Conservation (phyloP, 2,329 filamentous ascomycete genomes). For the Coniochaeta sp. region DNA sequence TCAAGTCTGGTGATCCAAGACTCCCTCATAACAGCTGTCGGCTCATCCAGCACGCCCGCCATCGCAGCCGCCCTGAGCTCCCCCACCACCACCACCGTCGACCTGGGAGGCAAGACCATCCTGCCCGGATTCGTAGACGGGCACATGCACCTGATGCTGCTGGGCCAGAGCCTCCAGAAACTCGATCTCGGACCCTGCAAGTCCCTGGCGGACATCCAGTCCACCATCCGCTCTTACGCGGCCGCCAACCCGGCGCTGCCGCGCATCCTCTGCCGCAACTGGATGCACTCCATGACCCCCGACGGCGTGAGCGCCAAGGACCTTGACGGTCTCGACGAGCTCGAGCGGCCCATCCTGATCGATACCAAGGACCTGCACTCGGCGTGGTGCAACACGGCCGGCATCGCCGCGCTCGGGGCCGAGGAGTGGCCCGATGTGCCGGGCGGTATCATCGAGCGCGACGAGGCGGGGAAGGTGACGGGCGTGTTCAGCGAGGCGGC, state of each 20-base stretch:
- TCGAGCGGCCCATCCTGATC: constrained; percentile 40
- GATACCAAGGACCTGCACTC: constrained; percentile 51
- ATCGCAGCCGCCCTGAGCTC: constrained; percentile 11
- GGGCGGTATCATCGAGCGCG: constrained; percentile 44
- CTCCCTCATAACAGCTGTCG: constrained; percentile 27
- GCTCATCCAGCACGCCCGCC: constrained; percentile 20
- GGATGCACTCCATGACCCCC: constrained; percentile 49
- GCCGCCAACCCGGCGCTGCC: constrained; percentile 32
- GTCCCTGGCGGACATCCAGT: constrained; percentile 39
- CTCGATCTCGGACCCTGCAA: constrained; percentile 37
- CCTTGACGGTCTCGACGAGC: constrained; percentile 42
- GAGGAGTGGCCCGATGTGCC: constrained; percentile 36
- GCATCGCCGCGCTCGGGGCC: constrained; percentile 40
- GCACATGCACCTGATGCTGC: constrained; percentile 48
- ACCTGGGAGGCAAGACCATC: constrained; percentile 32
- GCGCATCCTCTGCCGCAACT: constrained; percentile 43
- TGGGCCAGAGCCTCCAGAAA: constrained; percentile 46
- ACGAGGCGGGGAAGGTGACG: constrained; percentile 34
- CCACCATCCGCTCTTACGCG: constrained; percentile 35
- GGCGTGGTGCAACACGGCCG: constrained; percentile 46
- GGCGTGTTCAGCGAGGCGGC: constrained; percentile 47
- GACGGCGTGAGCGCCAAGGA: constrained; percentile 28
- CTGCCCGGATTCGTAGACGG: constrained; percentile 50
- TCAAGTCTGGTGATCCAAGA: constrained; percentile 27
- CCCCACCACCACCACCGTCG: constrained; percentile 10